phyloP scores from a whole-genome alignment of 129 eudicot genomes.

The Centella asiatica region DNA sequence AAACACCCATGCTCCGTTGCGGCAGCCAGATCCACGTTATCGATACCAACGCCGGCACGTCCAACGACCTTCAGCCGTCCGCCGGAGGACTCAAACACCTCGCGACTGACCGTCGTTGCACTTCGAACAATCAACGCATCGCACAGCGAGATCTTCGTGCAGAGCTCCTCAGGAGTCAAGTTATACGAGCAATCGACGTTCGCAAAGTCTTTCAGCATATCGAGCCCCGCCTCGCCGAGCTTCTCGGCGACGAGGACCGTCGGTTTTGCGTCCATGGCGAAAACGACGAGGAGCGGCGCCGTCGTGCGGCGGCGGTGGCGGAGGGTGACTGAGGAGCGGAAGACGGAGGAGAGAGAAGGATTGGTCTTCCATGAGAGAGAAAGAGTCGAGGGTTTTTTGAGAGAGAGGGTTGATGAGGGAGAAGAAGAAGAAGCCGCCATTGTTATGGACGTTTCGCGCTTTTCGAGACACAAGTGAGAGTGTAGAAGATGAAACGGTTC shows the following conservation, averaged over 20 bases:
- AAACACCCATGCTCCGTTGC: slow-evolving; percentile 97
- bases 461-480: too few species aligned
- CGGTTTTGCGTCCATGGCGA: slow-evolving; percentile 70
- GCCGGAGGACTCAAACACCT: slow-evolving; percentile 80
- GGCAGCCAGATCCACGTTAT: slow-evolving; percentile 98
- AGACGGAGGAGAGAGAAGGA: slow-evolving; percentile 25
- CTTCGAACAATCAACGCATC: slow-evolving; percentile 93
- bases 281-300: slow-evolving; percentile 30
- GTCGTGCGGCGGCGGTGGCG: slow-evolving; percentile 28
- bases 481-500: too few species aligned
- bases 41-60: slow-evolving; percentile 95
- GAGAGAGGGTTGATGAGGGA: slow-evolving; percentile 29
- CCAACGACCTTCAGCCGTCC: slow-evolving; percentile 95
- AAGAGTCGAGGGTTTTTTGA: slow-evolving; percentile 18
- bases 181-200: slow-evolving; percentile 94
- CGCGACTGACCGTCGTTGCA: slow-evolving; percentile 82
- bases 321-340: slow-evolving; percentile 28
- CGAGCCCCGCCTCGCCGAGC: slow-evolving; percentile 79
- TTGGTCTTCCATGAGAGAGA: slow-evolving; percentile 27
- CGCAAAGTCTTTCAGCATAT: slow-evolving; percentile 63
- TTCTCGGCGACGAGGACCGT: slow-evolving; percentile 91
- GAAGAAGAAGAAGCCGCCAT: slow-evolving; percentile 64
- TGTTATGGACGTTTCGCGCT: too few species aligned
- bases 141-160: slow-evolving; percentile 94
- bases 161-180: slow-evolving; percentile 83